These are phyloP conservation scores for Rhizoctonia solani DNA, from an alignment of 1,284 basidiomycete species.

Conservation along the genomic window DNA sequence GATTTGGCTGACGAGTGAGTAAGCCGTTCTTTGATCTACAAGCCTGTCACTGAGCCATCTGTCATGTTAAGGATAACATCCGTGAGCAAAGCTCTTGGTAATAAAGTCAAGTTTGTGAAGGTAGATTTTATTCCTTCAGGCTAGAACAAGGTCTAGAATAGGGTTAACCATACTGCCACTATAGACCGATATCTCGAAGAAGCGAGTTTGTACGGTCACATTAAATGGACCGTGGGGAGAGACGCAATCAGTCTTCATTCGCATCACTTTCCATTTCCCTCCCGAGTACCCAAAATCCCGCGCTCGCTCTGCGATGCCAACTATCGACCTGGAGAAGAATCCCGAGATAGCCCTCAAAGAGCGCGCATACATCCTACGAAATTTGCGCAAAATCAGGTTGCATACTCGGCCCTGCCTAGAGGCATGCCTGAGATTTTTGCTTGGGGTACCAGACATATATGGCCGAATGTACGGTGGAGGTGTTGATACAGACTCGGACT, in stretches of 20 bases:
- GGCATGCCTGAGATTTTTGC: conserved; percentile 75
- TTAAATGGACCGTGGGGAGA: conserved; percentile 91
- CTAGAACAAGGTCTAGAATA: not conserved
- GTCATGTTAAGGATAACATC: conserved; percentile 68
- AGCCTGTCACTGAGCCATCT: not conserved
- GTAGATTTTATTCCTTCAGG: conserved; percentile 46
- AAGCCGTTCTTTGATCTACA: conserved; percentile 42
- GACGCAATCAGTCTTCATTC: conserved; percentile 73
- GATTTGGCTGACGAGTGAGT: conserved; percentile 84
- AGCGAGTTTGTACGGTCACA: conserved; percentile 82
- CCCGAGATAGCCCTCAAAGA: conserved; percentile 77
- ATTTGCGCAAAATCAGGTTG: conserved; percentile 72
- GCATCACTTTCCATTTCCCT: conserved; percentile 90
- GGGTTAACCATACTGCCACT: not conserved
- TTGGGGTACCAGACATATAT: conserved; percentile 57
- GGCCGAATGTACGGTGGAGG: conserved; percentile 43
- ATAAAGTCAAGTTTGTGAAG: conserved; percentile 85
- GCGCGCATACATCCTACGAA: conserved; percentile 74
- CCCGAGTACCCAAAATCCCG: conserved; percentile 71
- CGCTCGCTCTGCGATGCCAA: conserved; percentile 62
- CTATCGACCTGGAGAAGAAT: conserved; percentile 80
- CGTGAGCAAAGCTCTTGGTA: conserved; percentile 70
- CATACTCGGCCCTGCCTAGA: conserved; percentile 77
- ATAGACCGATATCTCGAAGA: conserved; percentile 80
- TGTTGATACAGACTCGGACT: conserved; percentile 45